phyloP scores from a whole-genome alignment of 345 rosid species.

The Atalantia buxifolia region DNA sequence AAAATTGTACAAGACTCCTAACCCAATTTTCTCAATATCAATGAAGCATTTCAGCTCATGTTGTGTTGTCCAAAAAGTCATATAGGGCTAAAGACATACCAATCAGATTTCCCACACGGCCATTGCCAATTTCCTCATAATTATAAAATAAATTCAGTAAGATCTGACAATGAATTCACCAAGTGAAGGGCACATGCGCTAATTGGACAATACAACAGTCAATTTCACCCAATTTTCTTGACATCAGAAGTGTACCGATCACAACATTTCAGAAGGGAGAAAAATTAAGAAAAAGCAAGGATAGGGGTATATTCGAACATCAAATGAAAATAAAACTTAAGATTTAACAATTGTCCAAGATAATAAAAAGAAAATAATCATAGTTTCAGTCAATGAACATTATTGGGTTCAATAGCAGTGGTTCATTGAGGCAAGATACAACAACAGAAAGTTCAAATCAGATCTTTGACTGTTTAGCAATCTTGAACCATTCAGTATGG shows the following conservation, averaged over 20 bases:
- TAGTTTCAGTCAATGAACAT: conserved; percentile 2
- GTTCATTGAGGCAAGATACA: conserved; percentile 1
- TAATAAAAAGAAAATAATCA: background rate
- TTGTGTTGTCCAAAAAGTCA: background rate
- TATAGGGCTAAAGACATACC: background rate
- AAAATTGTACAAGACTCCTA: background rate
- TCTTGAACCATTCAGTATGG: conserved; percentile 34
- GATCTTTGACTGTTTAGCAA: conserved; percentile 22
- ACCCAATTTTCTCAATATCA: background rate
- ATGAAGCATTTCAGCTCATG: background rate
- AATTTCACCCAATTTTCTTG: background rate
- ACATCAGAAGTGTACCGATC: background rate
- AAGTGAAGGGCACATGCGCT: background rate
- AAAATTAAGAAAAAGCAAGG: background rate
- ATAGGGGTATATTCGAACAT: background rate
- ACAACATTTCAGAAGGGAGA: background rate
- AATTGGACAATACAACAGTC: background rate
- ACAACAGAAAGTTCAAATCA: conserved; percentile 3
- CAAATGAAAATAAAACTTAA: background rate
- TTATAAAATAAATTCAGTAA: background rate
- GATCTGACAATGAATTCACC: background rate
- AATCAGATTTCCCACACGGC: background rate
- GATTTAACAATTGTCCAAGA: background rate
- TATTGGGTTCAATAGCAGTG: conserved; percentile 9
- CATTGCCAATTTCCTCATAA: background rate